Evolutionary conservation across 139 green algal species (phyloP), one percentile per base, ranked within the genome.

Genomic region (Pseudopediastrum boryanum): DNA sequence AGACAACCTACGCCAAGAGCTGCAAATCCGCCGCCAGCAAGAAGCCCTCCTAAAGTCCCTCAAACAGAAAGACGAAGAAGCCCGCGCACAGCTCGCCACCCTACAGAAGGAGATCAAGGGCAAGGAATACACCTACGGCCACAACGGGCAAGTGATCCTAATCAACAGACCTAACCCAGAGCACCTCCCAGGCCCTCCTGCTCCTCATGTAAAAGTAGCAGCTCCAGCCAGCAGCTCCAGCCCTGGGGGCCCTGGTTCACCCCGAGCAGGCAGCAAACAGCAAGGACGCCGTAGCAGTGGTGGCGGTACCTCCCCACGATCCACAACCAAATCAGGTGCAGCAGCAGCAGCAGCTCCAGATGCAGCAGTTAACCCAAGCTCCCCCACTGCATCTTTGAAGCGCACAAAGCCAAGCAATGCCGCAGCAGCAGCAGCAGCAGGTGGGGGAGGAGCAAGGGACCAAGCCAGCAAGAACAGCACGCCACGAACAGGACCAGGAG

Each of bases 71-170:
- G 85, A 89, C 33, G 77, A 79, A 29, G 71, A 85, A 50, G 83
- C 85, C 42, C 68, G 73, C 2, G 13, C 61, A 48, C 59, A 75
- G 33, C 71, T 92, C 8, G 29, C 71, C 2, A 33, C 21, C 6
- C 69, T 90, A 23, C 68, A 86, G 35, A 87, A 82, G 62, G 75
- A 86, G 31, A 78, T 92, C 50, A 81, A 85, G 56, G 87, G 87
- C 36, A 83, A 85, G 75, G 87, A 92, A 46, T 92, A 92, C 78
- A 75, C 68, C 42, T 89, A 92, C 72, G 78, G 90, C 78, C 83
- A 88, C 50, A 81, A 83, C 50, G 87, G 80, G 56, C 61, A 83
- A 33, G 80, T 92, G 33, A 78, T 90, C 21, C 56, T 84, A n/a
- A 43, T 90, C 29, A 39, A 58, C 25, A 77, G 72, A 52, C 59